Evolutionary conservation across 495 filamentous ascomycete genomes (phyloP).

Genomic region (Neurospora sp.): DNA sequence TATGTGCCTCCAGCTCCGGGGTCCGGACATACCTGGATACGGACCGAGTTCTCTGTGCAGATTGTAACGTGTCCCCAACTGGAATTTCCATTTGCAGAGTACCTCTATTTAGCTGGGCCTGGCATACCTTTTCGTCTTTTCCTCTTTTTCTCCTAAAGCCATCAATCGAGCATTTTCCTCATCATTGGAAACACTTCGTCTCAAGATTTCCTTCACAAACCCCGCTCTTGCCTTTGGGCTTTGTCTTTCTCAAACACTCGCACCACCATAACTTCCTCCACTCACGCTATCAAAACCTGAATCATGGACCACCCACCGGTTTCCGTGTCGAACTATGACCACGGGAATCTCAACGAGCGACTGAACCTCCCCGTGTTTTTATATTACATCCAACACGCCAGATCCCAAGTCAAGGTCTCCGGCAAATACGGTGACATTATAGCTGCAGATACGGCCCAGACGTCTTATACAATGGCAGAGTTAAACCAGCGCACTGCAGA

Average conservation of each 20-base stretch:
- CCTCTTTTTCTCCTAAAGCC: neutral
- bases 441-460: neutral
- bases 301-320: neutral
- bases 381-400: neutral
- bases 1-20: neutral
- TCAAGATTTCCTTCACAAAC: neutral
- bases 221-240: neutral
- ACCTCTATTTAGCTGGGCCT: neutral
- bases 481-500: neutral
- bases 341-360: neutral
- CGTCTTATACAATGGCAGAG: neutral
- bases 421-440: neutral
- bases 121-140: neutral
- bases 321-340: neutral
- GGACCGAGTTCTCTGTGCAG: too few relatives aligned
- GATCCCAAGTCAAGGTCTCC: too few relatives aligned
- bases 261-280: neutral
- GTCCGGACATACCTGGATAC: neutral
- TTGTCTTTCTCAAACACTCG: neutral
- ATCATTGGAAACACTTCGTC: neutral
- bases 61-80: too few relatives aligned
- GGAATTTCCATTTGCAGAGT: too few relatives aligned
- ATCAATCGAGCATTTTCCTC: neutral
- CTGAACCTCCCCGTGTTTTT: neutral
- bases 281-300: neutral